Evolutionary conservation across 2,329 filamentous ascomycete species (phyloP), one percentile per base, ranked within the genome.

Genomic region (Nothopassalora personata): DNA sequence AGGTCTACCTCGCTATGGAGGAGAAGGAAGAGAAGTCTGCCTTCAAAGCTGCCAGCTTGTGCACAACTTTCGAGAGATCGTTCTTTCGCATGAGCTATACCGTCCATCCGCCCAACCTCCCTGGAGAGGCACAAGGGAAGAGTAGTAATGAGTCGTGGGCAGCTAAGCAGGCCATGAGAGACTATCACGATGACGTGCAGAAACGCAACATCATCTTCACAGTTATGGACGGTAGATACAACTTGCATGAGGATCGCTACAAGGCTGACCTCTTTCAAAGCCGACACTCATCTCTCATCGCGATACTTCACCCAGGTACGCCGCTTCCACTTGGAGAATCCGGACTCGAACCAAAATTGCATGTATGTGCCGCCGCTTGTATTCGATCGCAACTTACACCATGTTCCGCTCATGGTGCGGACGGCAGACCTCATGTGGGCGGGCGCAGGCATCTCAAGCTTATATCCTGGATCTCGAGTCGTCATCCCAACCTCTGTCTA

Each of bases 1-100:
- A 90, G 87, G 77, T 90, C 55, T 89, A 86, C 68, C 79, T 90
- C 31, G 87, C 83, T 23, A 90, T 90, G 87, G 87, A 90, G 69
- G 77, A 86, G 66, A 84, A 87, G 59, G 87, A 90, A 70, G 74
- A 76, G 53, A 80, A 83, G 50, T 82, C 80, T 10, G 80, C 83
- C 60, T 73, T 79, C 51, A 90, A 89, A 72, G 87, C 87, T 10
- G 76, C 80, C 59, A 77, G 77, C 8, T 76, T 90, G 15, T 80
- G 86, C n/a, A 79, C 82, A 50, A 81, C 83, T 60, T 89, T 88
- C 66, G 74, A 80, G 63, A 83, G 83, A 67, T 83, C 81, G 59
- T 90, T 90, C 70, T 83, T 83, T 46, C 81, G 80, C 59, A 86
- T 90, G 66, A 82, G 84, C 66, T 86, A 83, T 69, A 89, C 86